Base-by-base conservation (phyloP, 352 stramenopile genomes). In the Pythium aristosporum region DNA sequence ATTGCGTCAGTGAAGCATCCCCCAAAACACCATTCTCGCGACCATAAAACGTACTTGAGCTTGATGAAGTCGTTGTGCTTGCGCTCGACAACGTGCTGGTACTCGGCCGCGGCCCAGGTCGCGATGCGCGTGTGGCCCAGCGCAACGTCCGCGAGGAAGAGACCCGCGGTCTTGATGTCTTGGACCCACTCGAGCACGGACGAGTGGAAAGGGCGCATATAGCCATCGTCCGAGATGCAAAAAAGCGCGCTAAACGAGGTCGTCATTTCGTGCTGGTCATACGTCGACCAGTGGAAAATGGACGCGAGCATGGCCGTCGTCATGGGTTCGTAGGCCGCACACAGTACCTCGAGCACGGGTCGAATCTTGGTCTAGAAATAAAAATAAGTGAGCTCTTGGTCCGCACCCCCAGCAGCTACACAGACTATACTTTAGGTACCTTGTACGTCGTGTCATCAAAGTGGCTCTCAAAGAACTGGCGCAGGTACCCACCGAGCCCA, bases 101-200 rank as follows among this genome's bases (percentile, higher is more conserved):
- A 89, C 63, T 89, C 75, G 9, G 58, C 59, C n/a, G 71, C 77
- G 8, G 77, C 79, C 83, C 83, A 92, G 5, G 67, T 54, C 15
- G 77, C 83, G n/a, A 92, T 76, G 11, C 65, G 70, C 36, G 87
- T 72, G 54, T 92, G 83, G 1, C 83, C 83, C 5, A 76, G 79
- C 12, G 69, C 64, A 28, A 80, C 75, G 34, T 88, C 70, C 7
- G 80, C 80, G 49, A 79, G 85, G 57, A 80, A 91, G 23, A 30
- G 55, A 0, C 78, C 81, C 7, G 81, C 80, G 3, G 72, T 79
- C 12, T 56, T 71, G 13, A 68, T 57, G 16, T 92, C 81, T 21
- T 86, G 74, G 5, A 92, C 76, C 83, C 83, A 92, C 48, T 90
- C 79, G 3, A 86, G 53, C 37, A 92, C 83, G 2, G 81, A 90